Percentiles rank a stretch among this genome's conserved stretches.
Conservation (phyloP, 139 green algal species). For the Desmodesmus armatus region DNA sequence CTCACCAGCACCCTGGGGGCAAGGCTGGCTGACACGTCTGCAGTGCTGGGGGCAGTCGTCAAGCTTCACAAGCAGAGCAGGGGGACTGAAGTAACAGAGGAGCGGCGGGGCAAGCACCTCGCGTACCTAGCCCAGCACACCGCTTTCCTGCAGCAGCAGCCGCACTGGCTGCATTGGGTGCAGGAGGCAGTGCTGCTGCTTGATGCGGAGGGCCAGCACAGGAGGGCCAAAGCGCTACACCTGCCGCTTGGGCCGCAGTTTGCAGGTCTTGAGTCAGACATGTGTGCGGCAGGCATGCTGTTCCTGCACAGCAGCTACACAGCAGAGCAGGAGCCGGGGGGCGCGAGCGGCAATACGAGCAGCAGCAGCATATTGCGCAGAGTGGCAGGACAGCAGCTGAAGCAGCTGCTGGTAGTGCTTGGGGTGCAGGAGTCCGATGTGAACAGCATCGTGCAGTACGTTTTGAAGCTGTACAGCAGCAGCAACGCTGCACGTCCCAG, state of each 20-base stretch:
- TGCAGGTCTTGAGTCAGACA: not conserved
- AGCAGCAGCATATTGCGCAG: not conserved
- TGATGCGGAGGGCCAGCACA: not conserved
- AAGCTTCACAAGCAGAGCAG: not conserved
- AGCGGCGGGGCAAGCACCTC: not conserved
- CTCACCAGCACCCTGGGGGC: not conserved
- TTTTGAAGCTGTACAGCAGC: constrained; percentile 1
- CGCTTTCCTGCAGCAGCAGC: not conserved
- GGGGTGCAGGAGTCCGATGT: not conserved
- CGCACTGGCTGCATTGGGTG: not conserved
- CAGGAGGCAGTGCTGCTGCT: not conserved
- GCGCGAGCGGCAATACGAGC: not conserved
- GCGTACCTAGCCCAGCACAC: not conserved
- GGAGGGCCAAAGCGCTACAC: not conserved
- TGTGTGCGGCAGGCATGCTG: constrained; percentile 11
- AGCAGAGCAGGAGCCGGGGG: not conserved
- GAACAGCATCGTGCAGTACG: not conserved
- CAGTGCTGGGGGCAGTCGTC: not conserved
- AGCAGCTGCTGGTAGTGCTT: constrained; percentile 3
- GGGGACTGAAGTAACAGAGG: not conserved
- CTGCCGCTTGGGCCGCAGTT: not conserved
- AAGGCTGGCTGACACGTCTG: not conserved
- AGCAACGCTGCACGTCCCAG: too few relatives aligned
- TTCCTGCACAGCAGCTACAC: constrained; percentile 14
- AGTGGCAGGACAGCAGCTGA: not conserved